phyloP scores from a whole-genome alignment of 1,284 basidiomycete genomes.

The Pyrrhoderma lamaoense region DNA sequence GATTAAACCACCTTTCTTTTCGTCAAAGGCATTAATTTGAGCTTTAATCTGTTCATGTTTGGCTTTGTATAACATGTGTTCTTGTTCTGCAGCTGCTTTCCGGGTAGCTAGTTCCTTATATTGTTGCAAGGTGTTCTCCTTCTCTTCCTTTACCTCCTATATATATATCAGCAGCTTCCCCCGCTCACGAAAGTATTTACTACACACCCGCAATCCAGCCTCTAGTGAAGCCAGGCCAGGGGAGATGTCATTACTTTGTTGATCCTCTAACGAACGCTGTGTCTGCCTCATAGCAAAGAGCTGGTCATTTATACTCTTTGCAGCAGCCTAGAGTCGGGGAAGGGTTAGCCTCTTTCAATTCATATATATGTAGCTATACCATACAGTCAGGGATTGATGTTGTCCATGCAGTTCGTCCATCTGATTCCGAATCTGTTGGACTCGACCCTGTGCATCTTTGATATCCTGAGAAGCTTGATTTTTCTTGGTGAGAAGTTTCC shows the following conservation, averaged over 20 bases:
- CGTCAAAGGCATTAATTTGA: slow-evolving; percentile 43
- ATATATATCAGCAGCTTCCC: too few relatives aligned
- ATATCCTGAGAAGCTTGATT: background rate
- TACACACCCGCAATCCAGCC: slow-evolving; percentile 40
- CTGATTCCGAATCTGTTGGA: background rate
- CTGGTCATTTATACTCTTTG: slow-evolving; percentile 24
- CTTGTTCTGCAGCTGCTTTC: slow-evolving; percentile 37
- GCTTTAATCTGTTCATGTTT: slow-evolving; percentile 40
- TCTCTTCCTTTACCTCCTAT: slow-evolving; percentile 52
- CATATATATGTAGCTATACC: background rate
- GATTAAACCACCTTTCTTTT: slow-evolving; percentile 30
- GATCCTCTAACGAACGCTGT: slow-evolving; percentile 41
- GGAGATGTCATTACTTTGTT: slow-evolving; percentile 69
- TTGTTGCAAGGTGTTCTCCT: slow-evolving; percentile 40
- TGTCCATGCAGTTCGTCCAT: background rate
- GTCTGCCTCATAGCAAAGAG: slow-evolving; percentile 27
- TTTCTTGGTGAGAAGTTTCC: slow-evolving; percentile 1
- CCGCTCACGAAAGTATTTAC: too few relatives aligned
- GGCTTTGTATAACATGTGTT: slow-evolving; percentile 33
- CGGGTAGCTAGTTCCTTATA: slow-evolving; percentile 37
- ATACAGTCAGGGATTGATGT: background rate
- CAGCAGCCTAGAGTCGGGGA: slow-evolving; percentile 23
- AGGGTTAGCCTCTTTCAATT: background rate
- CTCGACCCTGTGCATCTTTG: background rate
- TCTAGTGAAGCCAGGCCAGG: slow-evolving; percentile 63